These are phyloP conservation scores for Sporothrix phasma DNA, from an alignment of 2,329 filamentous ascomycete species.

Conservation along the genomic window DNA sequence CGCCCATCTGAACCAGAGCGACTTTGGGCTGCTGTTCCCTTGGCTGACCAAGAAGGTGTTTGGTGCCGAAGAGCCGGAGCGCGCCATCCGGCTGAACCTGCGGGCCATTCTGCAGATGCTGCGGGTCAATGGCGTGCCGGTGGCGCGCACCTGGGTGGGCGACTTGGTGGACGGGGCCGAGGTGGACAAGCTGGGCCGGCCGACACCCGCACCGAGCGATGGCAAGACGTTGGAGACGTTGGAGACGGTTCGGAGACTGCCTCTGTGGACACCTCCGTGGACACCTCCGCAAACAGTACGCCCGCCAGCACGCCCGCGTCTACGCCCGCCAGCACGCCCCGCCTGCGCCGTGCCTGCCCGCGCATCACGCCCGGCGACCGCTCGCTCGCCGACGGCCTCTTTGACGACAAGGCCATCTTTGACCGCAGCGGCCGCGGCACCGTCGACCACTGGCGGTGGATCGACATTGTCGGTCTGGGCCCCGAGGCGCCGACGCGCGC, in stretches of 20 bases:
- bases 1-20: conserved; percentile 75
- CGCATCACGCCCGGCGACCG: conserved; percentile 20
- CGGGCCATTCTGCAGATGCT: conserved; percentile 49
- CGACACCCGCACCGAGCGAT: conserved; percentile 12
- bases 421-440: conserved; percentile 29
- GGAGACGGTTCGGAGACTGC: not conserved
- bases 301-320: not conserved
- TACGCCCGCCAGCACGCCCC: too few relatives aligned
- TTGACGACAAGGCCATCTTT: conserved; percentile 43
- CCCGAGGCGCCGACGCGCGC: conserved; percentile 18
- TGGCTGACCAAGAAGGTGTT: conserved; percentile 53
- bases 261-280: too few relatives aligned
- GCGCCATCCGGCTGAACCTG: conserved; percentile 48
- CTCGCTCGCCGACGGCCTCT: conserved; percentile 27
- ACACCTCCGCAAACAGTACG: too few relatives aligned
- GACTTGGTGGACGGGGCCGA: conserved; percentile 40
- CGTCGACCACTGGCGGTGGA: conserved; percentile 42
- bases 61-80: conserved; percentile 46
- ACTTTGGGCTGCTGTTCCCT: conserved; percentile 76
- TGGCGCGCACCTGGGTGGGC: conserved; percentile 39
- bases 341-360: not conserved
- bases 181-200: conserved; percentile 27
- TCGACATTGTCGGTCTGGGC: conserved; percentile 43
- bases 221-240: not conserved
- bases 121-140: conserved; percentile 37